Base-by-base conservation (phyloP, 2,329 filamentous ascomycete species). In the Calonectria hongkongensis region DNA sequence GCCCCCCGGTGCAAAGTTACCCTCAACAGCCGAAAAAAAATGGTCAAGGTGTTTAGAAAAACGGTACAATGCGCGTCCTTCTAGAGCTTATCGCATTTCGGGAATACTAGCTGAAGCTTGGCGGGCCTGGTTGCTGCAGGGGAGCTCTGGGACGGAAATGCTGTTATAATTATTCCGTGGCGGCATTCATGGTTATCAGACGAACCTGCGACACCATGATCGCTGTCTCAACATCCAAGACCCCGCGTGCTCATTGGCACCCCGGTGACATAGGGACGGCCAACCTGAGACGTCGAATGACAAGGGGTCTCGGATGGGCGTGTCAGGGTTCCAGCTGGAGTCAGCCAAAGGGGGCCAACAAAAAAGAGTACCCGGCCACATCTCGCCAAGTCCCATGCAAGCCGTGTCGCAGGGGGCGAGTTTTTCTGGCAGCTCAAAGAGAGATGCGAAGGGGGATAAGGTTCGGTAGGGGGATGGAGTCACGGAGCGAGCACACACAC, bases 201-300 rank as follows among this genome's bases (percentile, higher is more conserved):
- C 71, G 75, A 79, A 78, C 77, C 77, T 79, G 77, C 77, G 76
- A 79, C 76, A 71, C 63, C 69, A 70, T 54, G 67, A 71, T 71
- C 56, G 36, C 58, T 76, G 73, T 78, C 76, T 79, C 66, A 79
- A 70, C 70, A 71, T 68, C 72, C n/a, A 58, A 70, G 65, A 75
- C 75, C 70, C 50, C 74, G 73, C 65, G 70, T 67, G 70, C 69
- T 71, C 54, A 70, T 70, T 68, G 65, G 58, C 56, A 48, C 51
- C 71, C 72, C 72, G 75, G 71, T 75, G 71, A 58, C 64, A 66
- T 66, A 58, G 65, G 66, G 56, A 54, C 18, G 77, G 69, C 67
- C 70, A 79, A 79, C 77, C 77, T 79, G 77, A 79, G 77, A 79
- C 77, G 64, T 43, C n/a, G 71, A 56, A 74, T 72, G 67, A 72